These are phyloP conservation scores for Henningerozyma blattae DNA, from an alignment of 805 yeast genomes.

Conservation along the genomic window DNA sequence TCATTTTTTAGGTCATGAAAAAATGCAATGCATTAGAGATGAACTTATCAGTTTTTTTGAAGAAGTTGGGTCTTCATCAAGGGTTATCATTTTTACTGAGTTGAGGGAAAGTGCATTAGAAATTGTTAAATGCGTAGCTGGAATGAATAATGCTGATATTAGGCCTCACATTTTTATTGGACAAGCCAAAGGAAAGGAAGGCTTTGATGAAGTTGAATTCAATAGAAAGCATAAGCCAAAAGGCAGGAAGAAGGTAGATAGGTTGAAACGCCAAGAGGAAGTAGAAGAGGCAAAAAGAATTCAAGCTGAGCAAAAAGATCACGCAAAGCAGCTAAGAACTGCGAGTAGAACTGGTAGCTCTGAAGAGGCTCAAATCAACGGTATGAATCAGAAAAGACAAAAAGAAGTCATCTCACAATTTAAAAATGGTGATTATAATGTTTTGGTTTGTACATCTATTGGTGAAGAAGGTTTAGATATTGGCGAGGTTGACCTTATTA, in stretches of 20 bases:
- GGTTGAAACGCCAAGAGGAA: conserved; percentile 23
- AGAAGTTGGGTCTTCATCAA: conserved; percentile 36
- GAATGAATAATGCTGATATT: conserved; percentile 24
- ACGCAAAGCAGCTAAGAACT: conserved; percentile 24
- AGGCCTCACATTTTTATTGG: conserved; percentile 88
- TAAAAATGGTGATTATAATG: conserved; percentile 60
- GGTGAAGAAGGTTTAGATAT: conserved; percentile 99
- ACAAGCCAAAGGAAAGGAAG: conserved; percentile 67
- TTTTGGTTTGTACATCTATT: conserved; percentile 88
- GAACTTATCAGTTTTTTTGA: conserved; percentile 47
- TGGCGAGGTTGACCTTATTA: conserved; percentile 91
- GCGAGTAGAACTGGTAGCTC: conserved; percentile 46
- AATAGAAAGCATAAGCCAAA: conserved; percentile 32
- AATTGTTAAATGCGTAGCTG: conserved; percentile 55
- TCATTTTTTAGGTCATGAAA: conserved; percentile 51
- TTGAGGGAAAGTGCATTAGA: conserved; percentile 84
- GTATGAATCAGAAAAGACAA: conserved; percentile 87
- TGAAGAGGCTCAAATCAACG: conserved; percentile 63
- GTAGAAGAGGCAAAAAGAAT: conserved; percentile 22
- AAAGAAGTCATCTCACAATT: conserved; percentile 66
- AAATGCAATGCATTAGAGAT: conserved; percentile 45
- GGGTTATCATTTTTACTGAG: conserved; percentile 82
- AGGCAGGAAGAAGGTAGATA: conserved; percentile 30
- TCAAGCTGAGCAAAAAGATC: conserved; percentile 12
- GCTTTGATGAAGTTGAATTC: conserved; percentile 46